phyloP scores from a whole-genome alignment of 2,329 filamentous ascomycete genomes.

The Aspergillus caelatus region DNA sequence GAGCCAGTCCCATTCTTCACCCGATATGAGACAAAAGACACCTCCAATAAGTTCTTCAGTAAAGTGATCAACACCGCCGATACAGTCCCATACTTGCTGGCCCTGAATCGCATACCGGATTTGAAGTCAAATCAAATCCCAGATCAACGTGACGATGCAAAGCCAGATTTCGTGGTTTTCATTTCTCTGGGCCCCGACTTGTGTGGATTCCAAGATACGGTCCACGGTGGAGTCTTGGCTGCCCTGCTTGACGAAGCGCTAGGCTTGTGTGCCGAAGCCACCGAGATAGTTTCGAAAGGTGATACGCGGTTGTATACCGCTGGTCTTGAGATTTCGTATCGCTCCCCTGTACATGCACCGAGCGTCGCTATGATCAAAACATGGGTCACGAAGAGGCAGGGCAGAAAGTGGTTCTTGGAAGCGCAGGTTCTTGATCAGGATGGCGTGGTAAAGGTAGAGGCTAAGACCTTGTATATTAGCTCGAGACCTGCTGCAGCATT shows the following conservation, averaged over 20 bases:
- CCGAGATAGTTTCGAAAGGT: conserved; percentile 7
- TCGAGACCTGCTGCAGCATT: conserved; percentile 1
- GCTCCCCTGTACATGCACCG: conserved; percentile 14
- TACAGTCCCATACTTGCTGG: conserved; percentile 21
- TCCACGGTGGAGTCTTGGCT: conserved; percentile 22
- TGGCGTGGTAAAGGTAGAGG: conserved; percentile 12
- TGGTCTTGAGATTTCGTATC: conserved; percentile 13
- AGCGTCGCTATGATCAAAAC: conserved; percentile 15
- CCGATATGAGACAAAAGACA: conserved; percentile 14
- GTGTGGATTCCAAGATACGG: conserved; percentile 18
- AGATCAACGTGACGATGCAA: conserved; percentile 6
- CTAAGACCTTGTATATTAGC: conserved; percentile 14
- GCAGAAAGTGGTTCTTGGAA: conserved; percentile 26
- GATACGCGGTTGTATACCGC: conserved; percentile 13
- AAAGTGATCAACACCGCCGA: conserved; percentile 20
- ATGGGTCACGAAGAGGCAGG: conserved; percentile 17
- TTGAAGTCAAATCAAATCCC: background rate
- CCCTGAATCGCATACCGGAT: conserved; percentile 14
- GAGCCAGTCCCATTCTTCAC: conserved; percentile 16
- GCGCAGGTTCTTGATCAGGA: conserved; percentile 19
- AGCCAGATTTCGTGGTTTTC: conserved; percentile 15
- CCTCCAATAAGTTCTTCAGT: conserved; percentile 22
- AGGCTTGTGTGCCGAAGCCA: conserved; percentile 17
- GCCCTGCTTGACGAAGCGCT: conserved; percentile 23
- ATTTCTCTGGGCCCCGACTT: conserved; percentile 17